Evolutionary conservation across 169 alveolate genomes (phyloP).

Genomic region (Perkinsus chesapeaki): DNA sequence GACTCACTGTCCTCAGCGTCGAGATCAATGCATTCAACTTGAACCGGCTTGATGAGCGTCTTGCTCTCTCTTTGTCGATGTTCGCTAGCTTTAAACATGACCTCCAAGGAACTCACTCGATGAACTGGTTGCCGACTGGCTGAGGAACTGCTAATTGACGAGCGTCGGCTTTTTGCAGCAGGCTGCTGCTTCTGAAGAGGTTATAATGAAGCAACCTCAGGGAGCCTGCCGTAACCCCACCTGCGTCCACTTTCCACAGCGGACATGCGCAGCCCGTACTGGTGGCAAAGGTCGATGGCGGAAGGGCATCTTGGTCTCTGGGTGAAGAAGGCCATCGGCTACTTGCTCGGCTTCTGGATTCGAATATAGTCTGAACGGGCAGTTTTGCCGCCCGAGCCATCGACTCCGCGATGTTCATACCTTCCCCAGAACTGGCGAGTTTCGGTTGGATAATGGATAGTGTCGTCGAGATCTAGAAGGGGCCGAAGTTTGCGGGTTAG

Average conservation of each 20-base stretch:
- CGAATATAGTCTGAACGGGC: background rate
- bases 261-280: background rate
- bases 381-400: too few species aligned
- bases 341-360: background rate
- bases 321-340: background rate
- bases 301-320: background rate
- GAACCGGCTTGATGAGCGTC: background rate
- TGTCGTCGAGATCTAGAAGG: background rate
- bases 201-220: background rate
- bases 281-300: background rate
- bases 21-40: background rate
- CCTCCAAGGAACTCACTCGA: background rate
- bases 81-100: background rate
- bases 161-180: background rate
- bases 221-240: background rate
- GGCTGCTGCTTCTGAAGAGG: background rate
- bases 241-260: background rate
- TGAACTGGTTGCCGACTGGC: background rate
- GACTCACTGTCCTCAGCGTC: background rate
- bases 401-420: background rate
- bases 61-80: background rate
- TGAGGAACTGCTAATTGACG: background rate
- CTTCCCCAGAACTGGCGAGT: background rate
- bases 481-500: background rate
- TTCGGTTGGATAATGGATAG: background rate